These are phyloP conservation scores for Plasmodium coatneyi DNA, from an alignment of 169 alveolate genomes.

Conservation along the genomic window DNA sequence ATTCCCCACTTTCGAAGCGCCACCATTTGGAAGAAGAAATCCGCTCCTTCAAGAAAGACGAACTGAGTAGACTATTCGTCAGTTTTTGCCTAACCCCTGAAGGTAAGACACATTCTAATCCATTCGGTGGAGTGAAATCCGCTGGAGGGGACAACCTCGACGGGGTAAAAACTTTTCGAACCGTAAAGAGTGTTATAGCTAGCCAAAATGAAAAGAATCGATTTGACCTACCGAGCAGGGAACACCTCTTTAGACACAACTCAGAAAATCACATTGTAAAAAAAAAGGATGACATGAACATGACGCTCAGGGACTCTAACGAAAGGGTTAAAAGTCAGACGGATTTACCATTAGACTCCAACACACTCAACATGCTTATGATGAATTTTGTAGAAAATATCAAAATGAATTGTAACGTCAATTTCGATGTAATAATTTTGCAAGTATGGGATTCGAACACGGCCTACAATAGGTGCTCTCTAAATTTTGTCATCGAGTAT, in stretches of 20 bases:
- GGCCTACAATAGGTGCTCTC: constrained; percentile 68
- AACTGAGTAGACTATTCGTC: constrained; percentile 2
- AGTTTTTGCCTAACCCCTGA: constrained; percentile 6
- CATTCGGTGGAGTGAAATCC: background rate
- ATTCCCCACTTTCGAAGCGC: background rate
- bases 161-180: background rate
- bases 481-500: constrained; percentile 72
- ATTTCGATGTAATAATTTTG: constrained; percentile 40
- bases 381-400: constrained; percentile 59
- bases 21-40: background rate
- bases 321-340: background rate
- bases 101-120: background rate
- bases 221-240: background rate
- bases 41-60: background rate
- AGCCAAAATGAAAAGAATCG: background rate
- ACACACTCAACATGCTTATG: constrained; percentile 17
- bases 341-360: constrained; percentile 7
- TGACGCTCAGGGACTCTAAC: background rate
- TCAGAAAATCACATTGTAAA: background rate
- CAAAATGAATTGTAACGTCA: constrained; percentile 11
- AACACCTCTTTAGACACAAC: background rate
- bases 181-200: background rate
- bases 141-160: background rate
- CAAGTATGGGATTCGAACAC: constrained; percentile 75
- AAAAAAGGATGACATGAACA: background rate